Evolutionary conservation across 179 eudicot species (phyloP).

Genomic region (Spinacia oleracea): DNA sequence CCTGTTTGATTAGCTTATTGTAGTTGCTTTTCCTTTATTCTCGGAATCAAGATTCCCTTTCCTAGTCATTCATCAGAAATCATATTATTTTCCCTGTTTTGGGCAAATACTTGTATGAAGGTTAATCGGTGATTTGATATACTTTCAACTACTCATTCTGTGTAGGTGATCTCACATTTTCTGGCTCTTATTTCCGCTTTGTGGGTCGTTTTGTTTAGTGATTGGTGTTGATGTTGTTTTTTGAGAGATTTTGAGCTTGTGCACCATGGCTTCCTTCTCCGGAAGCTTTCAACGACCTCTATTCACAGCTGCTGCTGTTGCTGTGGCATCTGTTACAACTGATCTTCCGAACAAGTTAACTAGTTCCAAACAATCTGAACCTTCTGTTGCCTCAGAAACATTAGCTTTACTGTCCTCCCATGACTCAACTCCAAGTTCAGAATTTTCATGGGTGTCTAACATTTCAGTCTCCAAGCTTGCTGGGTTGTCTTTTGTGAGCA

Average conservation of each 20-base stretch:
- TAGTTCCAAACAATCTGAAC: constrained; percentile 39
- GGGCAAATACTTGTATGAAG: not conserved
- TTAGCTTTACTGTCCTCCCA: constrained; percentile 23
- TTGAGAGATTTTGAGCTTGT: constrained; percentile 38
- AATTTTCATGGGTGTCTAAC: constrained; percentile 66
- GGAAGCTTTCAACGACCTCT: constrained; percentile 77
- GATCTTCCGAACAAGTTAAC: constrained; percentile 63
- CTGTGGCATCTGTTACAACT: constrained; percentile 72
- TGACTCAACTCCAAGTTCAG: constrained; percentile 29
- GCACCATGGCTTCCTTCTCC: constrained; percentile 59
- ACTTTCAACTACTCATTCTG: constrained; percentile 6
- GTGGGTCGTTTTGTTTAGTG: constrained; percentile 17
- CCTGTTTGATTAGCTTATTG: not conserved
- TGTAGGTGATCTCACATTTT: constrained; percentile 29
- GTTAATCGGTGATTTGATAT: not conserved
- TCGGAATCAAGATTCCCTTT: not conserved
- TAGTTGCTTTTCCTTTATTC: constrained; percentile 8
- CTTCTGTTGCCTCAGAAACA: constrained; percentile 38
- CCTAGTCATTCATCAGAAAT: constrained; percentile 3
- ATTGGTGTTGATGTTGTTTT: constrained; percentile 25
- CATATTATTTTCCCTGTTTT: constrained; percentile 4
- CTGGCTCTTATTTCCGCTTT: not conserved
- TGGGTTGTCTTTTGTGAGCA: constrained; percentile 49
- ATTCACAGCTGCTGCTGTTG: constrained; percentile 77
- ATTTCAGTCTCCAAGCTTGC: constrained; percentile 70